A percentile compares a stretch with the other conserved stretches of the same genome.
These are phyloP conservation scores for Themeda triandra DNA, from an alignment of 176 grass and related monocot genomes.

Conservation along the genomic window DNA sequence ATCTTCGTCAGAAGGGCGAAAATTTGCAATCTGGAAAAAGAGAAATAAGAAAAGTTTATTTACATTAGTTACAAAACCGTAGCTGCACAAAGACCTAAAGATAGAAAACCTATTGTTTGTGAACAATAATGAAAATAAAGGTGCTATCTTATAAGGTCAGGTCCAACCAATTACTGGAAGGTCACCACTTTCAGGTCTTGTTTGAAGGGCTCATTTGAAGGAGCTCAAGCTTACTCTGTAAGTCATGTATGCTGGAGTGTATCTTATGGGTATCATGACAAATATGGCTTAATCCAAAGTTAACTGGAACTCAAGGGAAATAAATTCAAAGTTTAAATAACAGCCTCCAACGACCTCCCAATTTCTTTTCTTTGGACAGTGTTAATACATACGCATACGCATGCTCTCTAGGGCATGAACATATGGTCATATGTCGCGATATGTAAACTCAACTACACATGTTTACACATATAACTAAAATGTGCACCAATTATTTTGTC, in stretches of 20 bases:
- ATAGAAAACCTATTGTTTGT: not conserved
- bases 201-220: constrained; percentile 8
- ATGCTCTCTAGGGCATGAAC: not conserved
- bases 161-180: not conserved
- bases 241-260: constrained; percentile 1
- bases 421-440: not conserved
- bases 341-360: not conserved
- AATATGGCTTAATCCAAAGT: constrained; percentile 4
- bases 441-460: not conserved
- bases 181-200: not conserved
- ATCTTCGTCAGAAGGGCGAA: constrained; percentile 78
- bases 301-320: not conserved
- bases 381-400: not conserved
- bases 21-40: constrained; percentile 85
- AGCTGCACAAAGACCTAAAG: not conserved
- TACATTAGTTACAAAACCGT: constrained; percentile 13
- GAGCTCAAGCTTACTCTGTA: not conserved
- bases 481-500: not conserved
- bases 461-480: not conserved
- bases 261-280: constrained; percentile 9
- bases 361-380: not conserved
- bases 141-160: constrained; percentile 8
- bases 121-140: not conserved
- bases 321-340: not conserved
- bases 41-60: constrained; percentile 25